Evolutionary conservation across 805 yeast genomes (phyloP).

Genomic region (Yarrowia phangngaensis): DNA sequence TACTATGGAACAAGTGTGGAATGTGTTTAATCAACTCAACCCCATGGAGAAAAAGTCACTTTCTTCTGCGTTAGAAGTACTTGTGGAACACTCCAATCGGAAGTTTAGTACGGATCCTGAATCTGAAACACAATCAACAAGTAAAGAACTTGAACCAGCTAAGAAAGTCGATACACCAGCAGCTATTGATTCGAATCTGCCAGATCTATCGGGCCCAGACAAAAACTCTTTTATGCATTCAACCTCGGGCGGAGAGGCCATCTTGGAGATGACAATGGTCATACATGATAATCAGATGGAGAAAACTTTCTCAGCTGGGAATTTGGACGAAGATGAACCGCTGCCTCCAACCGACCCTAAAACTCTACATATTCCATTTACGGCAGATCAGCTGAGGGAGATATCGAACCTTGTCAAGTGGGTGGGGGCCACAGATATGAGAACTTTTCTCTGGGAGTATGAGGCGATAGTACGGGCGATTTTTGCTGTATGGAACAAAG

Average conservation of each 20-base stretch:
- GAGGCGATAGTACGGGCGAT: constrained; percentile 24
- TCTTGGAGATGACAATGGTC: neutral
- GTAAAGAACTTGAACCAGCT: neutral
- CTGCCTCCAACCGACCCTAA: constrained; percentile 1
- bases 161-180: neutral
- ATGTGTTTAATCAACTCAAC: constrained; percentile 25
- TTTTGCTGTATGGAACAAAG: constrained; percentile 23
- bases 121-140: neutral
- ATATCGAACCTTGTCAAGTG: constrained; percentile 11
- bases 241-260: neutral
- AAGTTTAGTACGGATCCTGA: neutral
- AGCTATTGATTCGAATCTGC: neutral
- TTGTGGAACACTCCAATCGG: constrained; percentile 18
- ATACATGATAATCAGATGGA: constrained; percentile 17
- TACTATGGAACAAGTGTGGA: constrained; percentile 26
- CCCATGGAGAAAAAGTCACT: constrained; percentile 19
- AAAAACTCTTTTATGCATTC: constrained; percentile 7
- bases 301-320: constrained; percentile 14
- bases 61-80: constrained; percentile 14
- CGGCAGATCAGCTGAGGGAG: constrained; percentile 13
- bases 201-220: constrained; percentile 4
- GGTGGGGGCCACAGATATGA: constrained; percentile 23
- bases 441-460: constrained; percentile 23
- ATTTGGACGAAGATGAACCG: constrained; percentile 4
- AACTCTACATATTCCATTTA: constrained; percentile 12